Evolutionary conservation across 495 filamentous ascomycete genomes (phyloP), one percentile per base, ranked within the genome.

Genomic region (Penicillium daleae): DNA sequence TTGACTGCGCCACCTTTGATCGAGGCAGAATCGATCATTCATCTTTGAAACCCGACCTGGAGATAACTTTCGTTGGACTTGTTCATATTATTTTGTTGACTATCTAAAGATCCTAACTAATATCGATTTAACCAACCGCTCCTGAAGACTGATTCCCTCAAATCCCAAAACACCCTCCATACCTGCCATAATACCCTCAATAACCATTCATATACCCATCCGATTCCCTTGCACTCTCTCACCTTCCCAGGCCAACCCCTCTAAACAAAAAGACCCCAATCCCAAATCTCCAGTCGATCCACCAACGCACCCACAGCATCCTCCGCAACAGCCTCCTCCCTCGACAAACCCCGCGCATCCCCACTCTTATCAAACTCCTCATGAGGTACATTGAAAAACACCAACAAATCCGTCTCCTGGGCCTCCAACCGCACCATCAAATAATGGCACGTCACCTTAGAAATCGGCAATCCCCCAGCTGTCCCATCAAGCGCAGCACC

Each of bases 351-450:
- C 40, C 17, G 67, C 66, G 57, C 44, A 66, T 80, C 71, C 19
- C 75, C 76, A 32, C 61, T 74, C 57, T 74, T 73, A 65, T 78
- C 78, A 62, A 92, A 86, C 54, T 92, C 89, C 22, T 86, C 84
- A 73, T 92, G 88, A 27, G 93, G 95, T 33, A 97, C 89, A 78
- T 98, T 98, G 72, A 97, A 84, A 31, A 91, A 91, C 59, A 96
- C 86, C 27, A 97, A 72, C n/a, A 99, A 70, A 78, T 99, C 95
- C 15, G 95, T 94, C 63, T 77, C 78, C 74, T 96, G 83, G 64
- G 85, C 78, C 75, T 84, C 84, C 27, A 99, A 79, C 31, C 95
- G 78, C 31, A 97, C 79, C 51, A 97, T 77, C 44, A 82, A 56
- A 64, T 75, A 80, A 59, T 75, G 72, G 39, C 75, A 74, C 3